phyloP scores from a whole-genome alignment of 1,139 yeast species.

The Taphrina confusa region DNA sequence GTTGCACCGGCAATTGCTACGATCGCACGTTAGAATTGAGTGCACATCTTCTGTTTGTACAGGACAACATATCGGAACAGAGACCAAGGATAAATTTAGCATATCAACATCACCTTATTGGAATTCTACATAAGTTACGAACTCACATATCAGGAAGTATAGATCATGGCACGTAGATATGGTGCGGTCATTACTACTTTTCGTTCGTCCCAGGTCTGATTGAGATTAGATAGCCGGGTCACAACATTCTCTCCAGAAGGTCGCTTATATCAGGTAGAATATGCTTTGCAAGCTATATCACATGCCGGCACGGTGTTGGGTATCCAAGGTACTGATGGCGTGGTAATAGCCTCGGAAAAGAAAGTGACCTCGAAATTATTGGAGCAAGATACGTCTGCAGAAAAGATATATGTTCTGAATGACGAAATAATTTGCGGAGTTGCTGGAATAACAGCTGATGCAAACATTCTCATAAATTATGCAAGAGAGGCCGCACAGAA shows the following conservation, averaged over 20 bases:
- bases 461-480: conserved; percentile 81
- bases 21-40: too few relatives aligned
- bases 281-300: conserved; percentile 94
- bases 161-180: conserved; percentile 17
- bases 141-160: too few relatives aligned
- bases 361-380: conserved; percentile 87
- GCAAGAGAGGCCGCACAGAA: conserved; percentile 86
- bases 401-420: conserved; percentile 82
- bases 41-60: too few relatives aligned
- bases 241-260: conserved; percentile 97
- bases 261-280: conserved; percentile 93
- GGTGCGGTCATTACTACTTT: neutral
- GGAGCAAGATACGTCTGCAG: conserved; percentile 92
- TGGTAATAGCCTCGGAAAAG: conserved; percentile 93
- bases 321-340: conserved; percentile 86
- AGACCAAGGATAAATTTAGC: too few relatives aligned
- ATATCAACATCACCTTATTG: too few relatives aligned
- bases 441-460: conserved; percentile 98
- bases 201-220: neutral
- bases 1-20: too few relatives aligned
- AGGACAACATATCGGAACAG: too few relatives aligned
- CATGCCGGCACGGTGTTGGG: conserved; percentile 99
- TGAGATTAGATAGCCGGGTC: conserved; percentile 74
- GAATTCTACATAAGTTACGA: too few relatives aligned
- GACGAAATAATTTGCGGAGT: conserved; percentile 90